These are phyloP conservation scores for Mycena venus DNA, from an alignment of 768 basidiomycete species.

Conservation along the genomic window DNA sequence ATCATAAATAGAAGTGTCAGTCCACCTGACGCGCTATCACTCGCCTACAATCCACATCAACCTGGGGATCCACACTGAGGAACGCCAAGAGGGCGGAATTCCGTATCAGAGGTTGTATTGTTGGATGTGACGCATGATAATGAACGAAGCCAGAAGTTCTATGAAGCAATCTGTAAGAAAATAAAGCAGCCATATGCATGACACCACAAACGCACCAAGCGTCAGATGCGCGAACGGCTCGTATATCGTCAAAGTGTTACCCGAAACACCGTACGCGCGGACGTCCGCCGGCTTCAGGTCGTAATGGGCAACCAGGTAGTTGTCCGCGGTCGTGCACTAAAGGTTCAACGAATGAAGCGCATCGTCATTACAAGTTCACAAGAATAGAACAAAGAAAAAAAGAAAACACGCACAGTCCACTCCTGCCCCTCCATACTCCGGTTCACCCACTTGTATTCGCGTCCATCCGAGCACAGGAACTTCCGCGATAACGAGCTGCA, in stretches of 20 bases:
- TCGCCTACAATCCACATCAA: neutral
- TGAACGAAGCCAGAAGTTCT: slow-evolving; percentile 72
- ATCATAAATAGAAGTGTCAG: slow-evolving; percentile 19
- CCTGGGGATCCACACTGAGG: neutral
- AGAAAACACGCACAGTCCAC: slow-evolving; percentile 76
- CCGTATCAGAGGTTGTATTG: slow-evolving; percentile 62
- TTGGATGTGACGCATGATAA: slow-evolving; percentile 75
- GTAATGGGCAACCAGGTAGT: slow-evolving; percentile 74
- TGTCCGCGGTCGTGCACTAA: slow-evolving; percentile 69
- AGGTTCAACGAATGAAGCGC: neutral
- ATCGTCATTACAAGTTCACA: neutral
- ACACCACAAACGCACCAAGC: slow-evolving; percentile 63
- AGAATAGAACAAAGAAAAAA: slow-evolving; percentile 16
- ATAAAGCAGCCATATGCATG: slow-evolving; percentile 22
- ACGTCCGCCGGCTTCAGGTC: slow-evolving; percentile 69
- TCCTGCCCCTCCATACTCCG: slow-evolving; percentile 70
- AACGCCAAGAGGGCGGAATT: neutral
- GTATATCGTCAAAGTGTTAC: slow-evolving; percentile 72
- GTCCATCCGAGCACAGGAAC: slow-evolving; percentile 77
- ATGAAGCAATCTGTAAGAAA: slow-evolving; percentile 42
- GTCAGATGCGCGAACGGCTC: slow-evolving; percentile 67
- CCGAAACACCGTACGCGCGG: slow-evolving; percentile 71
- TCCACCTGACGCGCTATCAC: slow-evolving; percentile 22
- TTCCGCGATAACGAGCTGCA: slow-evolving; percentile 80
- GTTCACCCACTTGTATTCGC: slow-evolving; percentile 79